Conservation (phyloP, 192 early-diverging fungal species). For the Umbelopsis sp. region DNA sequence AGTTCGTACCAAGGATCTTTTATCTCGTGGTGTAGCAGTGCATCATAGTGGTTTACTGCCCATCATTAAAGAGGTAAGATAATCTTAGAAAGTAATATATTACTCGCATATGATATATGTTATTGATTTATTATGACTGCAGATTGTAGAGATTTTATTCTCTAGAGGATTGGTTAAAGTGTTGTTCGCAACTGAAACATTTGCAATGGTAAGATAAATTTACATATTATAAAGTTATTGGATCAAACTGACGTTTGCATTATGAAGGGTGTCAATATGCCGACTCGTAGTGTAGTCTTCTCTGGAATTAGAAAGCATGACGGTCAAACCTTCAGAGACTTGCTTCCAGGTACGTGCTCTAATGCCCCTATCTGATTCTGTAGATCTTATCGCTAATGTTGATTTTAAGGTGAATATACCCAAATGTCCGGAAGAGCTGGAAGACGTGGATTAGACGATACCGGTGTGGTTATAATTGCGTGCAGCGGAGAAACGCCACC, state of each 20-base stretch:
- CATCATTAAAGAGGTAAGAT: constrained; percentile 88
- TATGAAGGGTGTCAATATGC: constrained; percentile 91
- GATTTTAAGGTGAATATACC: constrained; percentile 83
- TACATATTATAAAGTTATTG: background rate
- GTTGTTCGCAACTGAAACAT: constrained; percentile 98
- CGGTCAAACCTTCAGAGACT: constrained; percentile 82
- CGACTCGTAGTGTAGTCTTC: constrained; percentile 92
- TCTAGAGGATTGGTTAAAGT: constrained; percentile 86
- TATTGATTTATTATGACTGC: constrained; percentile 6
- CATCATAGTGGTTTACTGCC: constrained; percentile 97
- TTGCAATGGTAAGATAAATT: constrained; percentile 79
- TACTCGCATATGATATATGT: background rate
- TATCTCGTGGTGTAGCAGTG: constrained; percentile 92
- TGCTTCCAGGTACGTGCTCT: constrained; percentile 70
- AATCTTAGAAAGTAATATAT: background rate
- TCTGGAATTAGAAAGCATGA: constrained; percentile 92
- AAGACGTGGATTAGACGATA: constrained; percentile 88
- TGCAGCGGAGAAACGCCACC: constrained; percentile 57
- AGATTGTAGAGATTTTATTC: constrained; percentile 97
- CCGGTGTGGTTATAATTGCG: constrained; percentile 91
- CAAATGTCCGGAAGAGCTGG: constrained; percentile 99
- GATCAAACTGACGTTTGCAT: background rate
- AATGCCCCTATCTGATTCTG: background rate
- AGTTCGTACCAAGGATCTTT: constrained; percentile 76
- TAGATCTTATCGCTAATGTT: background rate